Base-by-base conservation (phyloP, 352 stramenopile species). In the Phytopythium oedochilum region DNA sequence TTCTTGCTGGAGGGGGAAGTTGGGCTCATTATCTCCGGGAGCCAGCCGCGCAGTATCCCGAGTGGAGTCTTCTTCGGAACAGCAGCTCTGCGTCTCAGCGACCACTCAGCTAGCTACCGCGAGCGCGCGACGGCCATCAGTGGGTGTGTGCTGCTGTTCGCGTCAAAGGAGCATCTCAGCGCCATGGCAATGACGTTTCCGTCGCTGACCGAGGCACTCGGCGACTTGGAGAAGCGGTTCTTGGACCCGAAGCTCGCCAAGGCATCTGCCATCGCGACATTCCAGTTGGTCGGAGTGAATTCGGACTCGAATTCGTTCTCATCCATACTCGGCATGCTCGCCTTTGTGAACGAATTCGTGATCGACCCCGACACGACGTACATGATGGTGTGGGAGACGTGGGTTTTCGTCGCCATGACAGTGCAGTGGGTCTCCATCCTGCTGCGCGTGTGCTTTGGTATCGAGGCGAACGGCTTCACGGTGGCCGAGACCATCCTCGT, bases 381-480 rank as follows among this genome's bases (percentile, higher is more conserved):
- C 18, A 72, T 84, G 12, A 48, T 84, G n/a, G 62, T 53, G 1
- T 89, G 78, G 78, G 78, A 89, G 62, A 73, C 65, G 9, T 89
- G 64, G 65, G 22, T 87, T 0, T 87, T 87, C 23, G 22, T 80
- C 5, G 57, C 55, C 15, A 79, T 89, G 73, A 82, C 75, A 6
- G 39, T 57, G 3, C 69, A 87, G 57, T 87, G 71, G 51, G 26
- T 73, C 0, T n/a, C 72, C 2, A 71, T 74, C 10, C 70, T 77
- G 25, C 81, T 75, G 22, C 55, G 64, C 20, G 82, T 81, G 42
- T 84, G 73, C 49, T 89, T 81, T 25, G 61, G 66, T 0, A 51
- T 77, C 0, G 53, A 51, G 0, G 38, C 49, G 0, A 38, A 58
- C 4, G 43, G 43, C 2, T 49, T 58, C 18, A 40, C 46, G 6